Evolutionary conservation across 1,139 yeast genomes (phyloP), one percentile per base, ranked within the genome.

Genomic region (Sugiyamaella castrensis): DNA sequence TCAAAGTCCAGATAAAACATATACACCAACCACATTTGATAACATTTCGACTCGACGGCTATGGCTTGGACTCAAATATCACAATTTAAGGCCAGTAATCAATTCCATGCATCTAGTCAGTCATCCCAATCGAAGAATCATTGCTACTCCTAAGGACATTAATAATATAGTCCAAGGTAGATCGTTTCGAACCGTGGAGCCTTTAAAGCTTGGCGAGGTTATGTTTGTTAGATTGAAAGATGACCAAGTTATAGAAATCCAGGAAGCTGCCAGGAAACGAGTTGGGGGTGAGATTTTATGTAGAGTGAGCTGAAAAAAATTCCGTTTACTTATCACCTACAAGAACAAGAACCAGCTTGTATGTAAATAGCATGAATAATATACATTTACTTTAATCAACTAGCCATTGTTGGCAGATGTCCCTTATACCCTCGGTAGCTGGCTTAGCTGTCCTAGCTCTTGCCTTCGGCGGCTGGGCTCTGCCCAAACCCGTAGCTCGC

Each of bases 21-120:
- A 87, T 13, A 81, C 80, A 0, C 95, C 89, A 34, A 88, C 87
- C 28, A 89, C 98, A 0, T 89, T 84, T 37, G 96, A 87, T 65
- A 91, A 92, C 64, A 80, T 92, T 40, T 71, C 95, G 13, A 79
- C 94, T 1, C 80, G 98, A 63, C 78, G 96, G 59, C 76, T 92
- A 52, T 92, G 98, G 99, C 69, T 92, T 16, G 95, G 91, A 1
- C 73, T 92, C 64, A 92, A 92, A 65, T 92, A 94, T 68, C 81
- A 95, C 64, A 81, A 87, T 58, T 82, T 84, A 63, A 74, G 75
- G 55, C 84, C 96, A 0, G 96, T 92, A 10, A 74, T 92, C 56
- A 76, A 82, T 55, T 77, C 81, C 51, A 79, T 91, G 62, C 76
- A 80, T 35, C 74, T 92, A 61, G 81, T 94, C 40, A 85, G 94